phyloP scores from a whole-genome alignment of 164 flowering plant species.

The Cinnamomum chago region DNA sequence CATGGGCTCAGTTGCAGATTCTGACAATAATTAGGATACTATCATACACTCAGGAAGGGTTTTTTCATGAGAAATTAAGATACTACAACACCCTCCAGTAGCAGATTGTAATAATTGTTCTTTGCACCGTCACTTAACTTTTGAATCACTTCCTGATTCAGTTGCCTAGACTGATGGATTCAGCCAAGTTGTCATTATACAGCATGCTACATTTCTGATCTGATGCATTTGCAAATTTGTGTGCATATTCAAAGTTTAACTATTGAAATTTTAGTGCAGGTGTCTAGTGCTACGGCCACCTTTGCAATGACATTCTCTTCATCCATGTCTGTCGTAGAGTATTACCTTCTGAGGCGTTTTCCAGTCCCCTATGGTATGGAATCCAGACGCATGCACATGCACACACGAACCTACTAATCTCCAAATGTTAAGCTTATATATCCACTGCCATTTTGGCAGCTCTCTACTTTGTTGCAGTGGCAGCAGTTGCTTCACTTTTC shows the following conservation, averaged over 20 bases:
- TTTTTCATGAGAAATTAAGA: too few species aligned
- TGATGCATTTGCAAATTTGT: too few species aligned
- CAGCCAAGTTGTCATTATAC: too few species aligned
- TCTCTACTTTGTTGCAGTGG: conserved; percentile 60
- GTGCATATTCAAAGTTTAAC: neutral
- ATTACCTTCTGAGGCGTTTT: conserved; percentile 85
- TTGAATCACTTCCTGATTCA: neutral
- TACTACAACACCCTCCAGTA: too few species aligned
- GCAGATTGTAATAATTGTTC: neutral
- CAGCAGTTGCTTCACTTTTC: conserved; percentile 71
- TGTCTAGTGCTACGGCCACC: conserved; percentile 95
- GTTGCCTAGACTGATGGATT: neutral
- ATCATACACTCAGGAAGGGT: too few species aligned
- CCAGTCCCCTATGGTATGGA: conserved; percentile 87
- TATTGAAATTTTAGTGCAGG: conserved; percentile 40
- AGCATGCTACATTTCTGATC: too few species aligned
- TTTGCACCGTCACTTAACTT: neutral
- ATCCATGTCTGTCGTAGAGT: conserved; percentile 94
- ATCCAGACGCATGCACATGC: neutral
- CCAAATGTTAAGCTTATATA: neutral
- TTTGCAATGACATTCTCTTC: conserved; percentile 98
- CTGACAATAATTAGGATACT: too few species aligned
- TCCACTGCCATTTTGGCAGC: conserved; percentile 40
- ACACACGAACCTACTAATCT: neutral
- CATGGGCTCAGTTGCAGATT: too few species aligned